Conservation (phyloP, 2,329 filamentous ascomycete species). For the Diaporthe citri region DNA sequence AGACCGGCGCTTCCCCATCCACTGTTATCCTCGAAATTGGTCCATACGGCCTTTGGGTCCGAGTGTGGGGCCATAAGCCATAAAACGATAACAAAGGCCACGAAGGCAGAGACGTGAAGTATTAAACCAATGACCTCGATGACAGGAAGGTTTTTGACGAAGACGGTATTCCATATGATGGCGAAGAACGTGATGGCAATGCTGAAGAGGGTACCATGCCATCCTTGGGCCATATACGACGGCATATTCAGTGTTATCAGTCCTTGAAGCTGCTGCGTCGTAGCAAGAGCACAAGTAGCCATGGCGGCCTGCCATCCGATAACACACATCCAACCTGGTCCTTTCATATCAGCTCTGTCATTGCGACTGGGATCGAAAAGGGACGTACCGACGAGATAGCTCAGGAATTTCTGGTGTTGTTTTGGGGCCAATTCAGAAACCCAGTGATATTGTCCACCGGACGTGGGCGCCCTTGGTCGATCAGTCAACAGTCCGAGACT, state of each 20-base stretch:
- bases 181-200: constrained; percentile 13
- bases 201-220: constrained; percentile 8
- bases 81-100: background rate
- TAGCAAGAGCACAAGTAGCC: constrained; percentile 16
- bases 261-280: constrained; percentile 11
- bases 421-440: constrained; percentile 16
- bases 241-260: constrained; percentile 1
- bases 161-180: background rate
- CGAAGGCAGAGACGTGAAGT: background rate
- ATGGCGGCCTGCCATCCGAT: constrained; percentile 15
- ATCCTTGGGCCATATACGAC: constrained; percentile 5
- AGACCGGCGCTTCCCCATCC: background rate
- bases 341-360: background rate
- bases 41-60: constrained; percentile 4
- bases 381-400: constrained; percentile 6
- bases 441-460: constrained; percentile 14
- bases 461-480: background rate
- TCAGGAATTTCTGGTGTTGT: constrained; percentile 10
- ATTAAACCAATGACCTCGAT: background rate
- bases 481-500: background rate
- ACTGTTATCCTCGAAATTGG: constrained; percentile 6
- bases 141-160: background rate
- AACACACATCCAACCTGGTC: constrained; percentile 12
- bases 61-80: constrained; percentile 3
- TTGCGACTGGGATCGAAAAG: background rate